Percentiles rank a stretch among this genome's conserved stretches.
These are phyloP conservation scores for Sutorius australiensis DNA, from an alignment of 768 basidiomycete species.

Conservation along the genomic window DNA sequence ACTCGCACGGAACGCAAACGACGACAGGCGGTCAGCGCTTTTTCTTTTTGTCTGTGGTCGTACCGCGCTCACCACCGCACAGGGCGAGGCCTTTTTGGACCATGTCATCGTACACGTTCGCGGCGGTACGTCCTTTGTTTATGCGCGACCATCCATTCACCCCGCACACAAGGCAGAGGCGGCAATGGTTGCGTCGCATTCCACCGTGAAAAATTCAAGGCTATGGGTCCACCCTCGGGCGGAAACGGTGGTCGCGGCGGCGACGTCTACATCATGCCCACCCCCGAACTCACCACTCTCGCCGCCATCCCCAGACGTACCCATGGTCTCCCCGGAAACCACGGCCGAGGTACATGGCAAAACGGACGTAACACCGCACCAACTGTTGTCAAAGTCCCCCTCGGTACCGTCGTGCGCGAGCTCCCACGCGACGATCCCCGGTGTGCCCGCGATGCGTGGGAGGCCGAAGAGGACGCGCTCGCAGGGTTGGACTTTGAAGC, in stretches of 20 bases:
- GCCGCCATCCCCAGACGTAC: constrained; percentile 66
- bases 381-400: constrained; percentile 73
- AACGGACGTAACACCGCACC: constrained; percentile 77
- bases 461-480: constrained; percentile 62
- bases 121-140: constrained; percentile 49
- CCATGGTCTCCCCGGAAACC: constrained; percentile 58
- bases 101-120: constrained; percentile 74
- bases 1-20: constrained; percentile 63
- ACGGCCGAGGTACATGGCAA: constrained; percentile 84
- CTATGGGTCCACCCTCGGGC: constrained; percentile 86
- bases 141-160: not conserved
- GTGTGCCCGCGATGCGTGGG: constrained; percentile 65
- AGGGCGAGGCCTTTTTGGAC: constrained; percentile 83
- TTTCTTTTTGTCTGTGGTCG: not conserved
- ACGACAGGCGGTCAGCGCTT: constrained; percentile 54
- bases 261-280: constrained; percentile 80
- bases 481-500: constrained; percentile 44
- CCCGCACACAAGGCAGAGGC: constrained; percentile 60
- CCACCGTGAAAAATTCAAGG: constrained; percentile 82
- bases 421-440: constrained; percentile 63
- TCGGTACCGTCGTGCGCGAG: constrained; percentile 87
- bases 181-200: constrained; percentile 93
- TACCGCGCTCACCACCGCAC: not conserved
- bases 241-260: constrained; percentile 91
- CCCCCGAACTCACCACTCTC: constrained; percentile 73